These are phyloP conservation scores for Vanderwaltozyma yarrowii DNA, from an alignment of 805 yeast genomes.

Conservation along the genomic window DNA sequence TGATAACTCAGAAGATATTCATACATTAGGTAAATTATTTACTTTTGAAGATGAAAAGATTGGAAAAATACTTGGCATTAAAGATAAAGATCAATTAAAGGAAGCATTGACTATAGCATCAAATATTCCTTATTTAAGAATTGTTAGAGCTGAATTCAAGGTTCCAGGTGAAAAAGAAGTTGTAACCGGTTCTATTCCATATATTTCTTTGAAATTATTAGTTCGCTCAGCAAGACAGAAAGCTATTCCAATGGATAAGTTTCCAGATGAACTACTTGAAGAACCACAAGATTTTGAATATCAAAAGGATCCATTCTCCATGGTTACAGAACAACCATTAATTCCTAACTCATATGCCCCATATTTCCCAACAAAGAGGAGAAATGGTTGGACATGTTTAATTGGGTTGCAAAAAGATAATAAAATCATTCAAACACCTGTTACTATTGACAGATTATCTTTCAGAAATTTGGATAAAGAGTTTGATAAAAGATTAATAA, in stretches of 20 bases:
- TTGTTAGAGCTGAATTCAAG: slow-evolving; percentile 59
- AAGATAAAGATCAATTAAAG: slow-evolving; percentile 35
- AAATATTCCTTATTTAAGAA: slow-evolving; percentile 56
- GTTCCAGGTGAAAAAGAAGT: slow-evolving; percentile 79
- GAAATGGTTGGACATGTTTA: slow-evolving; percentile 54
- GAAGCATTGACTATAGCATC: slow-evolving; percentile 47
- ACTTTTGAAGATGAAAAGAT: slow-evolving; percentile 48
- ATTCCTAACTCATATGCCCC: slow-evolving; percentile 65
- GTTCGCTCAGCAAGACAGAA: slow-evolving; percentile 66
- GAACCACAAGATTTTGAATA: slow-evolving; percentile 59
- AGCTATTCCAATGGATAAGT: slow-evolving; percentile 34
- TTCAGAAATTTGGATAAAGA: slow-evolving; percentile 20
- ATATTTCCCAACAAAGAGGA: slow-evolving; percentile 52
- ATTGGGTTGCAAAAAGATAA: slow-evolving; percentile 67
- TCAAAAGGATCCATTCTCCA: slow-evolving; percentile 59
- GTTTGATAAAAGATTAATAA: slow-evolving; percentile 23
- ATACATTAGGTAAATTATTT: slow-evolving; percentile 60
- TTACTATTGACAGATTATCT: slow-evolving; percentile 20
- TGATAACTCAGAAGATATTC: slow-evolving; percentile 26
- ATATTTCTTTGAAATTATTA: slow-evolving; percentile 63
- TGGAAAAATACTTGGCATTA: slow-evolving; percentile 45
- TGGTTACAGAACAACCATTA: slow-evolving; percentile 57
- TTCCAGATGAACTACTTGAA: slow-evolving; percentile 26
- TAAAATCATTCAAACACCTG: slow-evolving; percentile 63
- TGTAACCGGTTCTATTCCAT: slow-evolving; percentile 64